Base-by-base conservation (phyloP, 2,329 filamentous ascomycete genomes). In the Diaporthe humulicola region DNA sequence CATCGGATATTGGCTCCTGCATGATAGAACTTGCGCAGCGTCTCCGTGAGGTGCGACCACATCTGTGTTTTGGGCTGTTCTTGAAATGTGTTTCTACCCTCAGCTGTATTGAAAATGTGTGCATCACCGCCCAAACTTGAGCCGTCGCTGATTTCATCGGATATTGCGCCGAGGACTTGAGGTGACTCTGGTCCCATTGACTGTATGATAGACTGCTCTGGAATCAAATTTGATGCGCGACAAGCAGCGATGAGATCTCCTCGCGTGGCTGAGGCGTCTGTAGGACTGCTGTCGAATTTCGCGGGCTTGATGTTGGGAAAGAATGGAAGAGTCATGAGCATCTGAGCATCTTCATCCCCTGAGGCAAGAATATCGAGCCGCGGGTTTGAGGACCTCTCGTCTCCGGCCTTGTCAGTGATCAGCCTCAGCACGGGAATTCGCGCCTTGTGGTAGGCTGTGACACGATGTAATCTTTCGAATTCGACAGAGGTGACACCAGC, bases 91-190 rank as follows among this genome's bases (percentile, higher is more conserved):
- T 25, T 9, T 1, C 56, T 2, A 15, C 5, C 2, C 22, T 4
- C 10, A 5, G 3, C n/a, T 1, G 7, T 28, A 17, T 2, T 0
- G n/a, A 0, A 19, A 22, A 6, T 33, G 1, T 3, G 7, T 40
- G 2, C 1, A 14, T 6, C 36, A 19, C 25, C n/a, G 17, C n/a
- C 36, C 0, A 10, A 17, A 7, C 1, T 22, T 19, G 42, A 22
- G 1, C n/a, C 28, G 22, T 15, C 1, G 4, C 14, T 40, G 12
- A 25, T 60, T 1, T 14, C 4, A 0, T 60, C 2, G 10, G 30
- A 7, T 9, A 7, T 12, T 17, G 54, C 2, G 30, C 22, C 36
- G 4, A 12, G 28, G 5, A 17, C 4, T 5, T 0, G 17, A 0
- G 36, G 57, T 22, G 36, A 1, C 19, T 10, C 57, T 60, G 36